A percentile compares a stretch with the other conserved stretches of the same genome.
phyloP scores from a whole-genome alignment of 148 eudicot genomes.

The Silene uniflora region DNA sequence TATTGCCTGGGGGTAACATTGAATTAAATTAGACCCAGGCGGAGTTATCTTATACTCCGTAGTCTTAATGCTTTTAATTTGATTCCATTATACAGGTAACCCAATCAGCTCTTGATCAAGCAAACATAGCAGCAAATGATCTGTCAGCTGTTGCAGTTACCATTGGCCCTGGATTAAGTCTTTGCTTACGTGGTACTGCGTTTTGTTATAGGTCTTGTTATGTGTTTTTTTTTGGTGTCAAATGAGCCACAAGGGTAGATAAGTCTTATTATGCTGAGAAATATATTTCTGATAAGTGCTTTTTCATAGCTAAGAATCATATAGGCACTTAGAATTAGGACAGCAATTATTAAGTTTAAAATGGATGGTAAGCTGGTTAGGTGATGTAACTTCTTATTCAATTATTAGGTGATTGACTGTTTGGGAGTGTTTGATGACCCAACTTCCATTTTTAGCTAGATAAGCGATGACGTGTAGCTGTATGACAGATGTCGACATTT shows the following conservation, averaged over 20 bases:
- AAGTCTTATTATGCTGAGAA: not conserved
- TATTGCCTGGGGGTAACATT: not conserved
- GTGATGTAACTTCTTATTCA: no score
- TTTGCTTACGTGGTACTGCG: conserved; percentile 80
- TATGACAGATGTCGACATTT: no score
- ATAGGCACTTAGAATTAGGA: not conserved
- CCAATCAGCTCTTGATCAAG: conserved; percentile 88
- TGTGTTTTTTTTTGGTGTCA: not conserved
- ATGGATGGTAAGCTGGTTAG: not conserved
- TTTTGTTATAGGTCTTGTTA: not conserved
- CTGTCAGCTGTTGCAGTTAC: conserved; percentile 98
- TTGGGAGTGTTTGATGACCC: not conserved
- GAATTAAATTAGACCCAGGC: not conserved
- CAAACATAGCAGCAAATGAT: conserved; percentile 64
- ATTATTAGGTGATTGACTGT: no score
- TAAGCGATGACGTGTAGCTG: not conserved
- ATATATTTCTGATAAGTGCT: not conserved
- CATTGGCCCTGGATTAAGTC: conserved; percentile 99
- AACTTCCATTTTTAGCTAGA: not conserved
- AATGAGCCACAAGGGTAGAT: not conserved
- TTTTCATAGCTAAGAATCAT: not conserved
- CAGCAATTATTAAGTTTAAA: not conserved
- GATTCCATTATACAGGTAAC: conserved; percentile 52
- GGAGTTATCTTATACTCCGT: conserved; percentile 1
- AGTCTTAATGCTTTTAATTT: not conserved